These are phyloP conservation scores for Fraxinus baroniana DNA, from an alignment of 305 asterid species.

Conservation along the genomic window DNA sequence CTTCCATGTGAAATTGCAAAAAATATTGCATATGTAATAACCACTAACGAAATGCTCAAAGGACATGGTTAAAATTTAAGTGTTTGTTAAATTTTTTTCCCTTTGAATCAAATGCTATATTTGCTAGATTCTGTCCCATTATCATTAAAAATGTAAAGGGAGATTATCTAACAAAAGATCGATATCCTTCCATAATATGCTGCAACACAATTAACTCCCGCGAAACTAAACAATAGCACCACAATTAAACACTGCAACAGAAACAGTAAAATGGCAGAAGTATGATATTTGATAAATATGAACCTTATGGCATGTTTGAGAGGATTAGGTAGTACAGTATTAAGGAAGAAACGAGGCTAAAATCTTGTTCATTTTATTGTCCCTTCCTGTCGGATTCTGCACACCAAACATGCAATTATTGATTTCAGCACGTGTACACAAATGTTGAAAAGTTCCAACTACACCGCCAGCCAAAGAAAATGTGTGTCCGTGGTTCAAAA, in stretches of 20 bases:
- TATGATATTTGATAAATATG: neutral
- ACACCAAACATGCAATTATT: neutral
- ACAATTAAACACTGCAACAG: neutral
- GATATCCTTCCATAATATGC: neutral
- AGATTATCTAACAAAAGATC: neutral
- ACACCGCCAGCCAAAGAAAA: neutral
- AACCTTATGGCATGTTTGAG: neutral
- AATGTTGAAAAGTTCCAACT: neutral
- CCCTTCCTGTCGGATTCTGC: neutral
- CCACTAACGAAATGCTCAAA: neutral
- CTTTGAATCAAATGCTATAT: neutral
- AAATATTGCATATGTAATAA: neutral
- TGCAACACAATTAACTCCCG: neutral
- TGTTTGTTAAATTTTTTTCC: neutral
- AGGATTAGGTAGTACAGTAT: neutral
- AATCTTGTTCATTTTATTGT: neutral
- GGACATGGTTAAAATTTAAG: neutral
- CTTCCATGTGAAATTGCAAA: neutral
- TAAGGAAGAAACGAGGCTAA: neutral
- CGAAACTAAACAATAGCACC: neutral
- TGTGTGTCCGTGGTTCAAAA: neutral
- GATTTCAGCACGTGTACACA: conserved; percentile 13
- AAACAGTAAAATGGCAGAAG: neutral
- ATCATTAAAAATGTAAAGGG: neutral
- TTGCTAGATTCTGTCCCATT: neutral